Base-by-base conservation (phyloP, 768 basidiomycete species). In the Hygrocybe punicea region DNA sequence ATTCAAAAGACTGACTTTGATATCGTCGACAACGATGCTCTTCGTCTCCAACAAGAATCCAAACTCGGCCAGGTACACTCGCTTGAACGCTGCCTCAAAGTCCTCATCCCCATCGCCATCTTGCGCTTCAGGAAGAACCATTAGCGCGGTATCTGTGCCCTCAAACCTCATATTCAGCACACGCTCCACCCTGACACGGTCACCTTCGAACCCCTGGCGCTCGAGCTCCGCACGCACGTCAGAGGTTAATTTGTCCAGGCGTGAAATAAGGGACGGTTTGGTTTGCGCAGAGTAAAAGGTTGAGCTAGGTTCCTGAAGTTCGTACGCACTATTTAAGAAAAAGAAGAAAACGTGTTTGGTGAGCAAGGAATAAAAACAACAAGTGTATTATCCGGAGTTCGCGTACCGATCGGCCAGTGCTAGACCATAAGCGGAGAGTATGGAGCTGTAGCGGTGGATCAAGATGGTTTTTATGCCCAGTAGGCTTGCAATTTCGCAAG, bases 81-180 rank as follows among this genome's bases (percentile, higher is more conserved):
- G 74, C 67, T 82, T 84, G 77, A 97, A 98, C 9, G 86, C 90
- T 2, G 77, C 79, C 62, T 86, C 86, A 67, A 89, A 94, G 69
- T 93, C 87, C 59, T 86, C 84, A 13, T 76, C 63, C 21, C 79
- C 84, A 61, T 85, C 80, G 0, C 78, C 81, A 19, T 78, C 75
- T 8, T 65, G 64, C 17, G 62, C 63, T 2, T 57, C 65, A 0
- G 87, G 83, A 11, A 92, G 74, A 10, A 93, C 83, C 92, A 98
- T 96, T 62, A 98, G 70, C 14, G 93, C 82, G 0, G 96, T 98
- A 71, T 96, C 93, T 0, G 91, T 94, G 3, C 93, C 93, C 49
- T 94, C 89, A 62, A 94, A 95, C 19, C 93, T 84, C 91, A 93
- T 93, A 65, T 93, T 93, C 44, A 93, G 75, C 85, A 88, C 87